These are phyloP conservation scores for Agapanthus africanus DNA, from an alignment of 106 monocot species.

Conservation along the genomic window DNA sequence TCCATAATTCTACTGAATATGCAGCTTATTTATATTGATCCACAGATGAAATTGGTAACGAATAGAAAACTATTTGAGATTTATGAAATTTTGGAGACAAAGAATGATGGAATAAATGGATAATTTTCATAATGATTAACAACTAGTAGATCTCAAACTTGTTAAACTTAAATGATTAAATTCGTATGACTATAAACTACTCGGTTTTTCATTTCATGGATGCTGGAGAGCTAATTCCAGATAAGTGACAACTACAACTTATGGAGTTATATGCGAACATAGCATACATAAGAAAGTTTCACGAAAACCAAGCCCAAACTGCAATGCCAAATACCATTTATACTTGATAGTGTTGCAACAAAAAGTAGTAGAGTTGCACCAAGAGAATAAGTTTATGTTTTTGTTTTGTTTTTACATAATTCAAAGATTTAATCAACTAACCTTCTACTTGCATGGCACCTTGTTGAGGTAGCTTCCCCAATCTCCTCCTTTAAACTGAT, in stretches of 20 bases:
- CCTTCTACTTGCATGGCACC: conserved; percentile 3
- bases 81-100: too few species aligned
- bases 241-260: too few species aligned
- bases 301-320: not conserved
- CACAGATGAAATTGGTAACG: too few species aligned
- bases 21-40: too few species aligned
- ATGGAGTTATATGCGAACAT: not conserved
- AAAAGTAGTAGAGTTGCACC: not conserved
- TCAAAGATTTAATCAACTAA: not conserved
- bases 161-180: not conserved
- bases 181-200: not conserved
- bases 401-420: not conserved
- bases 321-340: not conserved
- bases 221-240: too few species aligned
- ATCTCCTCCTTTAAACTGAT: not conserved
- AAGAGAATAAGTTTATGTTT: too few species aligned
- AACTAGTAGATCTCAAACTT: not conserved
- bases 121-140: not conserved
- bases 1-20: too few species aligned
- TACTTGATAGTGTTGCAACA: not conserved
- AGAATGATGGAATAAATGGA: too few species aligned
- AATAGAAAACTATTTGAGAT: too few species aligned
- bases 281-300: not conserved
- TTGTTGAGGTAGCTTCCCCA: not conserved
- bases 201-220: too few species aligned